Evolutionary conservation across 2,329 filamentous ascomycete genomes (phyloP), one percentile per base, ranked within the genome.

Genomic region (Botryosphaeria dothidea): DNA sequence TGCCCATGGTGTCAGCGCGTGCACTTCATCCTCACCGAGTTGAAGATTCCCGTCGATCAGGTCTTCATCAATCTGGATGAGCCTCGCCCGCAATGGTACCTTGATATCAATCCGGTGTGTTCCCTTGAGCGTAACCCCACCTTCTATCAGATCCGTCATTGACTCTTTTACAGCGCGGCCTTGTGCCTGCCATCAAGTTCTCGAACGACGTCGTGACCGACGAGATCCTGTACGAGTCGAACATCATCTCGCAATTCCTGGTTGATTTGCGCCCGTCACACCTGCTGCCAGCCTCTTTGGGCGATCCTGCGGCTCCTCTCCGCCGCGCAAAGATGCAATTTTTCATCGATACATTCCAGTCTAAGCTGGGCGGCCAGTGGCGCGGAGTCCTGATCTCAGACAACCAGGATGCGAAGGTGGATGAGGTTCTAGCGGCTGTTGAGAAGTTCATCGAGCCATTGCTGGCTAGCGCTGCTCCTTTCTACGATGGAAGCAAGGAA

Each of bases 1-100:
- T 93, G 90, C 74, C 90, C 90, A 23, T 92, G 85, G 76, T 91
- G 90, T 17, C 91, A 94, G 73, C 89, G 92, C 38, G 90, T 87
- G 0, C 89, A 93, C 70, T 92, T 92, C 66, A 85, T 85, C 5
- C 83, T 93, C 27, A 82, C 84, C 31, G 90, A 92, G 72, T 84
- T 90, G 13, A 82, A 83, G 11, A 73, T 93, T 31, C 81, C 85
- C 0, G 91, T 86, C 71, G 87, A 91, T 65, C 88, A 92, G 69
- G 87, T 91, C 66, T 86, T 87, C 65, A 90, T 96, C 70, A 90
- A 94, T 74, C 83, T 95, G 52, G 77, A 79, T 69, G 84, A 78
- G 9, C 91, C 92, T 0, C 87, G 92, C 9, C 87, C 89, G 29
- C 81, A 85, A 41, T 91, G 89, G 82, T 95, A 94, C 74, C 84